These are phyloP conservation scores for Boletus semigastroideus DNA, from an alignment of 1,284 basidiomycete species.

Conservation along the genomic window DNA sequence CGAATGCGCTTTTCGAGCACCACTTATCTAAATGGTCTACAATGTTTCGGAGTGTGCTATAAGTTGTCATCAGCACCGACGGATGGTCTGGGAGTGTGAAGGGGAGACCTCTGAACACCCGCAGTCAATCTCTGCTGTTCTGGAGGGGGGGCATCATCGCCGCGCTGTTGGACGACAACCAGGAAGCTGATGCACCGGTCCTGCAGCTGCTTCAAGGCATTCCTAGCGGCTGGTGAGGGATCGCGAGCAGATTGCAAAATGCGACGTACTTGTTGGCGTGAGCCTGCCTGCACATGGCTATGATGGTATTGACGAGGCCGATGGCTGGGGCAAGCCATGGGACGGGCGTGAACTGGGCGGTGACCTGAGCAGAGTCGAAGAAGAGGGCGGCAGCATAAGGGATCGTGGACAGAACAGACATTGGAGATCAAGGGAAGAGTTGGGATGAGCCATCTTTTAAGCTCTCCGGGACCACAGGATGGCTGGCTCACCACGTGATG, in stretches of 20 bases:
- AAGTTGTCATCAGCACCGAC: constrained; percentile 6
- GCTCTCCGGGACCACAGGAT: constrained; percentile 18
- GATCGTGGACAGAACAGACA: constrained; percentile 21
- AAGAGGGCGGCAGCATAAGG: constrained; percentile 13
- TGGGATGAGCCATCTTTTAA: constrained; percentile 4
- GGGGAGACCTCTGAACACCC: constrained; percentile 25
- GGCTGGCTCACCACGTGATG: constrained; percentile 11
- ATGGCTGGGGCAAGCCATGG: constrained; percentile 46
- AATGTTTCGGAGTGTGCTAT: constrained; percentile 41
- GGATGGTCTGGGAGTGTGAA: background rate
- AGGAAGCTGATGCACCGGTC: constrained; percentile 38
- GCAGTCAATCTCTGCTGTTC: constrained; percentile 25
- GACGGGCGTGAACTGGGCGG: constrained; percentile 47
- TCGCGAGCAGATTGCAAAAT: background rate
- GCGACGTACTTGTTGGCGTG: constrained; percentile 42
- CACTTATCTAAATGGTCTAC: constrained; percentile 41
- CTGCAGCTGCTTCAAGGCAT: constrained; percentile 43
- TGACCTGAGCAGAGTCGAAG: constrained; percentile 37
- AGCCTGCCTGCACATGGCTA: constrained; percentile 48
- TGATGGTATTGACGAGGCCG: constrained; percentile 40
- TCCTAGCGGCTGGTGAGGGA: constrained; percentile 25
- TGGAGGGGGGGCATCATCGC: constrained; percentile 16
- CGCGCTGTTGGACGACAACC: constrained; percentile 21
- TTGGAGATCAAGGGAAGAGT: constrained; percentile 10
- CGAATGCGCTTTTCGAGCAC: constrained; percentile 36